Conservation (phyloP, 192 early-diverging fungal species). For the Rhizophagus sp. region DNA sequence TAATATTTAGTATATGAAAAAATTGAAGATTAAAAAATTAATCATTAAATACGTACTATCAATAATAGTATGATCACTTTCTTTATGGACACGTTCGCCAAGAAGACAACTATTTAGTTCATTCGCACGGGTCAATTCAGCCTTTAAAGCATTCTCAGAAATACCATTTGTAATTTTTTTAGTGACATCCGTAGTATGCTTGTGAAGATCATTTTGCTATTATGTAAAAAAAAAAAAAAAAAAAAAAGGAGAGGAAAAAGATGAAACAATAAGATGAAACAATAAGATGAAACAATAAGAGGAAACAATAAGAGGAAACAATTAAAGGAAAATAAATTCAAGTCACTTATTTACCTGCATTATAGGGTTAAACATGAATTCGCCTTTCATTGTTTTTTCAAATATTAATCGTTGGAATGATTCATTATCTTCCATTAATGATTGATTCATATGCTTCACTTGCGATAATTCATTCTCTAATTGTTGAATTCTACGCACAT, state of each 20-base stretch:
- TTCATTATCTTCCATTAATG: slow-evolving; percentile 81
- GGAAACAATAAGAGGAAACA: no score
- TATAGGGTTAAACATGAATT: slow-evolving; percentile 63
- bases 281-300: no score
- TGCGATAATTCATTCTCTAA: slow-evolving; percentile 49
- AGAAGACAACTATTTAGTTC: not conserved
- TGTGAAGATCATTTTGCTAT: not conserved
- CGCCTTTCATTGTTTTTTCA: slow-evolving; percentile 81
- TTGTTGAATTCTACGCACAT: slow-evolving; percentile 6
- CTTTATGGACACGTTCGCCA: slow-evolving; percentile 26
- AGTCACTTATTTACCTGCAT: slow-evolving; percentile 45
- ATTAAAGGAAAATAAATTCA: no score
- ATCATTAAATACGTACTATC: slow-evolving; percentile 28
- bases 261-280: no score
- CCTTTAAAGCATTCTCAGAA: not conserved
- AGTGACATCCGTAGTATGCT: not conserved
- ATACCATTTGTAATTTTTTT: not conserved
- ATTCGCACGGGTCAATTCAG: slow-evolving; percentile 20
- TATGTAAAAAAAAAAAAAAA: not conserved
- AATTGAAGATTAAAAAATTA: not conserved
- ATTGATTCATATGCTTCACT: slow-evolving; percentile 65
- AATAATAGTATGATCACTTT: slow-evolving; percentile 22
- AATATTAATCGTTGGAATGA: slow-evolving; percentile 77
- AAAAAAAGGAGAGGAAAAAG: no score
- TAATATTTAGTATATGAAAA: not conserved